Percentiles rank a stretch among this genome's conserved stretches.
Evolutionary conservation across 495 filamentous ascomycete species (phyloP).

Genomic region (Penicillium simplicissimum): DNA sequence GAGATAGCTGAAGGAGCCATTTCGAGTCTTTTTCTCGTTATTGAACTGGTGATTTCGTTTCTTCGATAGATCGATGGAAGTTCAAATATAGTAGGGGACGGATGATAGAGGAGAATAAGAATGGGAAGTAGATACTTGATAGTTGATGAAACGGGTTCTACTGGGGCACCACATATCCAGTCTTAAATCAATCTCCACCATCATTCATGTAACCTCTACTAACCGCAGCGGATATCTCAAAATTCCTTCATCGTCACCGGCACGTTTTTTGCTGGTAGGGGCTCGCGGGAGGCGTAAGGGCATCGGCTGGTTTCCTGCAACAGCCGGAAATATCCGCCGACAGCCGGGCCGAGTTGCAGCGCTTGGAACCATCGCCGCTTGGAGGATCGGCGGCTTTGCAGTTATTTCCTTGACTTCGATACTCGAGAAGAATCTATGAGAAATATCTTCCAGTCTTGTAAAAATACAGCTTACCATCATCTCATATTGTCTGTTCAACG

Average conservation of each 20-base stretch:
- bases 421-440: background rate
- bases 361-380: constrained; percentile 4
- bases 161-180: background rate
- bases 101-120: background rate
- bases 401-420: background rate
- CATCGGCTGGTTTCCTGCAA: constrained; percentile 13
- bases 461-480: background rate
- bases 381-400: background rate
- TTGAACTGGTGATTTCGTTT: background rate
- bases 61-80: background rate
- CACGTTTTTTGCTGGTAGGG: background rate
- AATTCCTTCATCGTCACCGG: constrained; percentile 5
- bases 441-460: background rate
- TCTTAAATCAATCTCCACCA: background rate
- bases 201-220: constrained; percentile 10
- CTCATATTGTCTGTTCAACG: background rate
- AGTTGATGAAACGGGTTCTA: background rate
- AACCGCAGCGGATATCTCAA: constrained; percentile 20
- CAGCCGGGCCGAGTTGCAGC: constrained; percentile 21
- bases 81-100: background rate
- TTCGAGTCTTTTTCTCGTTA: constrained; percentile 13
- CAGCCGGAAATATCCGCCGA: constrained; percentile 28
- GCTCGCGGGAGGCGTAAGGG: background rate
- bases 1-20: constrained; percentile 78
- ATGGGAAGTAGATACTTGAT: background rate